Evolutionary conservation across 1,139 yeast genomes (phyloP).

Genomic region (Candida freyschussii): DNA sequence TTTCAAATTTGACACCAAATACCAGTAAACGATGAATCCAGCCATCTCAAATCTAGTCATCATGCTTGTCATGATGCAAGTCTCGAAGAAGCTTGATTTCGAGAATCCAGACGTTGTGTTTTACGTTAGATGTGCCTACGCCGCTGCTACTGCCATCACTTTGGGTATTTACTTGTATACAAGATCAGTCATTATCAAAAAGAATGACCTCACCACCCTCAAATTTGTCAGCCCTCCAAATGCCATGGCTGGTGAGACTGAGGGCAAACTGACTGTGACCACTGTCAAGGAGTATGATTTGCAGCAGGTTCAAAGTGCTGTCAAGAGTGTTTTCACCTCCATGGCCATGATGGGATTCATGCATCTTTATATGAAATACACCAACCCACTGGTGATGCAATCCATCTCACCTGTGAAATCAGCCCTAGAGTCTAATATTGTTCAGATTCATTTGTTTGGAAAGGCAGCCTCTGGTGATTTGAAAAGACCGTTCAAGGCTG

Average conservation of each 20-base stretch:
- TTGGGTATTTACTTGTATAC: constrained; percentile 63
- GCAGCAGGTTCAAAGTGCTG: constrained; percentile 71
- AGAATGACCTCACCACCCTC: constrained; percentile 88
- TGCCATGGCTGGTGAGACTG: constrained; percentile 71
- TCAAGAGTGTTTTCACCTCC: constrained; percentile 82
- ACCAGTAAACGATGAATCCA: constrained; percentile 59
- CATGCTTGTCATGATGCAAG: constrained; percentile 98
- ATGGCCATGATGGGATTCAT: constrained; percentile 98
- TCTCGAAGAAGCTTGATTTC: constrained; percentile 82
- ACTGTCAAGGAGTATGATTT: constrained; percentile 94
- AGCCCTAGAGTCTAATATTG: constrained; percentile 87
- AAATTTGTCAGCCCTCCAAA: constrained; percentile 88
- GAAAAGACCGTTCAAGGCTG: constrained; percentile 94
- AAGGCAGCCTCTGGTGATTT: constrained; percentile 83
- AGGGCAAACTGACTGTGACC: constrained; percentile 73
- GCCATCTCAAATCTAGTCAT: constrained; percentile 80
- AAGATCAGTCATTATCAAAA: constrained; percentile 55
- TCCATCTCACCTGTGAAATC: constrained; percentile 84
- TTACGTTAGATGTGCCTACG: constrained; percentile 73
- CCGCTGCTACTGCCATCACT: constrained; percentile 61
- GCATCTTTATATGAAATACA: constrained; percentile 97
- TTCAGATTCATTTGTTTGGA: constrained; percentile 85
- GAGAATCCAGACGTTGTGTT: constrained; percentile 75
- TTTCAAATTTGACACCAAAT: not conserved
- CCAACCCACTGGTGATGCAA: constrained; percentile 96